Evolutionary conservation across 352 stramenopile genomes (phyloP).

Genomic region (Phytophthora melonis): DNA sequence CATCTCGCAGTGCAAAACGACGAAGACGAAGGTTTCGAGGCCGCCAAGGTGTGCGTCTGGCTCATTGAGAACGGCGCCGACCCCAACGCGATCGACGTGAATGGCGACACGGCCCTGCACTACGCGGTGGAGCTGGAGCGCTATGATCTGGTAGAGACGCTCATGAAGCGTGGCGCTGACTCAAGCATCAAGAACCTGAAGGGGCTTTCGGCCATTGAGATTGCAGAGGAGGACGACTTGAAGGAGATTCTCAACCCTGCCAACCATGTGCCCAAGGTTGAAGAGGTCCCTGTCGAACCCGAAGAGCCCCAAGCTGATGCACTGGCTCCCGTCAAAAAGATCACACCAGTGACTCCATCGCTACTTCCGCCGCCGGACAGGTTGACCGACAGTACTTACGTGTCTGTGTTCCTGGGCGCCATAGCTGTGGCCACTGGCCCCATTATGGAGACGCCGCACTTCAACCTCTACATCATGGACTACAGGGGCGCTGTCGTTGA

Average conservation of each 20-base stretch:
- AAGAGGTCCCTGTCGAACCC: constrained; percentile 28
- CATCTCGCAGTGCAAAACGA: constrained; percentile 89
- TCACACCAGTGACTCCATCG: constrained; percentile 36
- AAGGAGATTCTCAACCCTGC: constrained; percentile 77
- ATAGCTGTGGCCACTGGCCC: constrained; percentile 83
- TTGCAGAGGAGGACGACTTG: constrained; percentile 83
- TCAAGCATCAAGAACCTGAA: constrained; percentile 79
- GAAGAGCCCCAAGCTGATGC: constrained; percentile 39
- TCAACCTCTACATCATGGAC: constrained; percentile 89
- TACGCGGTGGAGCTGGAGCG: constrained; percentile 87
- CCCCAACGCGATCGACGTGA: constrained; percentile 76
- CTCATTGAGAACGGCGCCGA: constrained; percentile 90
- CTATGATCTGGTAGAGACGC: constrained; percentile 83
- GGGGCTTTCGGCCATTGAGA: constrained; percentile 69
- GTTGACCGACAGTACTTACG: constrained; percentile 84
- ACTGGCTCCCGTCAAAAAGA: constrained; percentile 29
- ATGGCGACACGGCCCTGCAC: constrained; percentile 88
- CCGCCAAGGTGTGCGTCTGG: constrained; percentile 88
- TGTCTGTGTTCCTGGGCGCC: constrained; percentile 86
- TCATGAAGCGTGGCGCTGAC: constrained; percentile 89
- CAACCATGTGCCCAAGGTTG: constrained; percentile 48
- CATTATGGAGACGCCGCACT: constrained; percentile 90
- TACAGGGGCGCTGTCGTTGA: constrained; percentile 77
- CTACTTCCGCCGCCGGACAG: constrained; percentile 64
- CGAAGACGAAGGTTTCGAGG: constrained; percentile 91